A percentile compares a stretch with the other conserved stretches of the same genome.
These are phyloP conservation scores for Angomonas ambiguus DNA, from an alignment of 208 protist species.

Conservation along the genomic window DNA sequence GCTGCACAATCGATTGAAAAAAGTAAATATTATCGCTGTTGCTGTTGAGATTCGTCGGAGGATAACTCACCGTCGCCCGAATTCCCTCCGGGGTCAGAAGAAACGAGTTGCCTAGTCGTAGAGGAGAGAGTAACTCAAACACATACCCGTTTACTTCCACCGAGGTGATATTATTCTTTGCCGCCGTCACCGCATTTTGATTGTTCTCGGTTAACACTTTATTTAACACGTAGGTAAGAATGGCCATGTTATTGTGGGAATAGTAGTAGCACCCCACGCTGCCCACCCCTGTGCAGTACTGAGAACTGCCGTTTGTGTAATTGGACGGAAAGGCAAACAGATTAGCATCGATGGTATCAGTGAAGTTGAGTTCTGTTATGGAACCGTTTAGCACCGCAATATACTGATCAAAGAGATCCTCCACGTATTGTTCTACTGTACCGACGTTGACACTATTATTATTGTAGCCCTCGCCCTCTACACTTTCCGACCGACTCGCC, in stretches of 20 bases:
- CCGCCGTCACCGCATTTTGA: background rate
- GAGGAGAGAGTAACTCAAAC: constrained; percentile 30
- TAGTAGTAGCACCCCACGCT: constrained; percentile 25
- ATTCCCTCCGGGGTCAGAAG: constrained; percentile 24
- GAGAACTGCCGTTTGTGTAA: constrained; percentile 12
- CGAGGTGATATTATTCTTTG: constrained; percentile 5
- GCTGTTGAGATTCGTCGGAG: background rate
- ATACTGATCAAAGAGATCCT: constrained; percentile 23
- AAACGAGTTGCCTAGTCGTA: constrained; percentile 46
- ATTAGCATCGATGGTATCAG: background rate
- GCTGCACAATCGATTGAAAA: constrained; percentile 19
- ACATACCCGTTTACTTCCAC: constrained; percentile 38
- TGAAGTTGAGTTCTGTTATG: background rate
- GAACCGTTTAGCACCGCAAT: background rate
- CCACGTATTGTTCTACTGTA: constrained; percentile 29
- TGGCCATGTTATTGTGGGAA: constrained; percentile 48
- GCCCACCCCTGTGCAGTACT: constrained; percentile 13
- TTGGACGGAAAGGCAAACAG: background rate
- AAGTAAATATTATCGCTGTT: constrained; percentile 7
- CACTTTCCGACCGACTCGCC: background rate
- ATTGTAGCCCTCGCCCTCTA: background rate
- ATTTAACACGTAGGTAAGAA: constrained; percentile 52
- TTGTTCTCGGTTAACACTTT: constrained; percentile 20
- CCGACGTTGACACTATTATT: constrained; percentile 10
- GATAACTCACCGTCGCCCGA: constrained; percentile 19